Evolutionary conservation across 148 eudicot species (phyloP), one percentile per base, ranked within the genome.

Genomic region (Fagopyrum tataricum): DNA sequence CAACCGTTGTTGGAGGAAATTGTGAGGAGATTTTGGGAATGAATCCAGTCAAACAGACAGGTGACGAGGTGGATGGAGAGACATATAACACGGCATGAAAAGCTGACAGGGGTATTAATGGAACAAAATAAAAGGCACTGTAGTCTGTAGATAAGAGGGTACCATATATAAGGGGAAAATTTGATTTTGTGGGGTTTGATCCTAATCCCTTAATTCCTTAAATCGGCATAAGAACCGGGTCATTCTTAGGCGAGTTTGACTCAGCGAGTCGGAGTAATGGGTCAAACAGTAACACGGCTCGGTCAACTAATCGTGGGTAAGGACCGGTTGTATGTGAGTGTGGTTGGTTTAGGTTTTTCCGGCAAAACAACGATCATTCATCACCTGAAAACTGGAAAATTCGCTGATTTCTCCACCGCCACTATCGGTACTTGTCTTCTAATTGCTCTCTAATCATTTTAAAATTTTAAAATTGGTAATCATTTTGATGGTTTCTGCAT

Each of bases 321-420:
- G 56, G 82, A 66, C 64, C 67, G 24, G 53, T 47, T 89, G 15
- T 80, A 78, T 78, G 87, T 76, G 1, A 86, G 74, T 77, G 81
- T 89, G 90, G 78, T 89, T 40, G 93, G 93, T 39, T 82, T 86
- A n/a, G 85, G 79, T 75, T 80, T 76, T 42, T 82, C 85, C 53
- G 89, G 92, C 17, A 86, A 88, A 76, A 81, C 84, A 24, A 86
- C 88, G 51, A 83, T 89, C 70, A 77, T 88, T 84, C 82, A 59
- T 77, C 81, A 84, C 75, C 79, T 85, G 42, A 79, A 86, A 55
- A 85, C 81, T 48, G 88, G 87, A 52, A 76, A 84, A 74, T 64
- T 64, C 43, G 69, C 69, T 43, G 79, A 84, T 73, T 76, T 83
- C 59, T 70, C 83, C 21, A 77, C 73, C 42, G 82, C 88, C 47